Conservation (phyloP, 177 flowering plant genomes). For the Vitis hybrid region DNA sequence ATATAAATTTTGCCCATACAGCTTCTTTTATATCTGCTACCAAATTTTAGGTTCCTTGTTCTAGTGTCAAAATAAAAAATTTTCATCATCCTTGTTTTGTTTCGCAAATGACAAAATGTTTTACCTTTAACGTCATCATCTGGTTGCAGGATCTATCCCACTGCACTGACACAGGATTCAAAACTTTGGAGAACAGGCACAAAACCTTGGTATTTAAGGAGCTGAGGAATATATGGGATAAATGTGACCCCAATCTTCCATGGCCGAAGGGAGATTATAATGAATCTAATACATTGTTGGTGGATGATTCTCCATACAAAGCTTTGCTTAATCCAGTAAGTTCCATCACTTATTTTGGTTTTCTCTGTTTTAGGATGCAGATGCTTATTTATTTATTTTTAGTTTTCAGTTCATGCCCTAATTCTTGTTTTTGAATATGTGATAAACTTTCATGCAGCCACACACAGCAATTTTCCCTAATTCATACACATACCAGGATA, state of each 20-base stretch:
- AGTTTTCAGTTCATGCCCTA: background rate
- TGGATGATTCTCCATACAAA: constrained; percentile 96
- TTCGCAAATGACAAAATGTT: no score
- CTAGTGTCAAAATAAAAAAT: no score
- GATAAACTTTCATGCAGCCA: constrained; percentile 35
- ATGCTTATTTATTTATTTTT: background rate
- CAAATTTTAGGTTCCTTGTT: no score
- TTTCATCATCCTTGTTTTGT: no score
- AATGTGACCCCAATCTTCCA: constrained; percentile 60
- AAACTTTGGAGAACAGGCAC: constrained; percentile 52
- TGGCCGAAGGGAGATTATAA: constrained; percentile 69
- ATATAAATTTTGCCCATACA: no score
- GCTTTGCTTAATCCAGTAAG: constrained; percentile 90
- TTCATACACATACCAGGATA: constrained; percentile 42
- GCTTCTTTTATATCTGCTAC: no score
- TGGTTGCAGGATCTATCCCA: constrained; percentile 62
- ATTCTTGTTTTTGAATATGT: background rate
- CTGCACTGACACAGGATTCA: constrained; percentile 58
- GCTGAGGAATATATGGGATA: constrained; percentile 72
- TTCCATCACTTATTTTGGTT: background rate
- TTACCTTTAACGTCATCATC: no score
- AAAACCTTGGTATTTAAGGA: constrained; percentile 82
- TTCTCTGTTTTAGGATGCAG: background rate
- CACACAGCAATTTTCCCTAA: constrained; percentile 73
- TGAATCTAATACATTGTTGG: constrained; percentile 76